Percentiles rank a stretch among this genome's conserved stretches.
phyloP scores from a whole-genome alignment of 2,329 filamentous ascomycete genomes.

The Ceratocystis ficicola region DNA sequence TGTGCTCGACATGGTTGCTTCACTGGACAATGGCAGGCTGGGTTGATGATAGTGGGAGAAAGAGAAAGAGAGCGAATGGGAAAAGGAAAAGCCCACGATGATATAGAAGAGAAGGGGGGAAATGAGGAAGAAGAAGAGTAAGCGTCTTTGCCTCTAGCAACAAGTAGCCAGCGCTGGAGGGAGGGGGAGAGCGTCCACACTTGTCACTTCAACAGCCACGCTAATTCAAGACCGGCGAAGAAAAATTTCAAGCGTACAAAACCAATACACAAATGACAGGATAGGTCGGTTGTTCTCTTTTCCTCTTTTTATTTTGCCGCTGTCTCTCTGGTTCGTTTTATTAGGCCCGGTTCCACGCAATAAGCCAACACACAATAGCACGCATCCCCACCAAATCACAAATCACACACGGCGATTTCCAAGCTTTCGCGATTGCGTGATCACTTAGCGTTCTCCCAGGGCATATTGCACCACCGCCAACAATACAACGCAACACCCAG shows the following conservation, averaged over 20 bases:
- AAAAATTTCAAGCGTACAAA: constrained; percentile 6
- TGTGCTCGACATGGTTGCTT: constrained; percentile 22
- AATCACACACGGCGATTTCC: constrained; percentile 8
- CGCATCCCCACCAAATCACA: not conserved
- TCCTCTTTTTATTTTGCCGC: not conserved
- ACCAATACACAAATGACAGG: not conserved
- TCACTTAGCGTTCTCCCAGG: constrained; percentile 22
- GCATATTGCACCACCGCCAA: constrained; percentile 22
- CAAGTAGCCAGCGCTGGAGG: constrained; percentile 4
- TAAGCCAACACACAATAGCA: not conserved
- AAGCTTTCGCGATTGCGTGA: constrained; percentile 22
- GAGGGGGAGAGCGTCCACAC: constrained; percentile 1
- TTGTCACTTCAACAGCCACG: not conserved
- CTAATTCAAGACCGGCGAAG: constrained; percentile 6
- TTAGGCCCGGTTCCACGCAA: not conserved
- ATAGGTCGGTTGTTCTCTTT: not conserved
- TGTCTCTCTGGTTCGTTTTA: not conserved
- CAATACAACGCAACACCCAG: constrained; percentile 12
- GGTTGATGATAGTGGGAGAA: constrained; percentile 27
- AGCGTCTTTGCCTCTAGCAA: constrained; percentile 12
- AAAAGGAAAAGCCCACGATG: constrained; percentile 15
- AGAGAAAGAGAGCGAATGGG: not conserved
- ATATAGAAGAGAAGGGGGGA: constrained; percentile 6
- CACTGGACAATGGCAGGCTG: constrained; percentile 9
- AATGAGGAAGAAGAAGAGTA: constrained; percentile 18